Evolutionary conservation across 805 yeast genomes (phyloP).

Genomic region (Suhomyces prunicola): DNA sequence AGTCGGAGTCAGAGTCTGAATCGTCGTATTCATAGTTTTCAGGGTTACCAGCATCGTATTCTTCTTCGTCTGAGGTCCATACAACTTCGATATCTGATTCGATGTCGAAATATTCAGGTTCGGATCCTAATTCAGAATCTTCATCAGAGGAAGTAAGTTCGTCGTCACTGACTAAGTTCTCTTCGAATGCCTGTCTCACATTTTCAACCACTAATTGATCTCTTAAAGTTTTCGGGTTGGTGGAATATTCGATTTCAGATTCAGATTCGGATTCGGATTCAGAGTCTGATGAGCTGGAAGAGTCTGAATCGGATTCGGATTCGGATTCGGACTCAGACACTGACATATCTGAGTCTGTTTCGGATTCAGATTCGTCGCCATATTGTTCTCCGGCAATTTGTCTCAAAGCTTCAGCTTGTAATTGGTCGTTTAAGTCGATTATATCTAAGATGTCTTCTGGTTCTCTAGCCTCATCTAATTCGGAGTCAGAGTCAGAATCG

Average conservation of each 20-base stretch:
- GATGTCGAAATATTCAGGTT: constrained; percentile 26
- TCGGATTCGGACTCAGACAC: constrained; percentile 16
- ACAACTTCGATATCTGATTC: constrained; percentile 25
- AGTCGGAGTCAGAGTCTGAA: constrained; percentile 19
- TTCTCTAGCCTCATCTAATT: constrained; percentile 17
- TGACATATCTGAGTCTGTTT: constrained; percentile 12
- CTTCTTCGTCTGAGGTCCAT: constrained; percentile 20
- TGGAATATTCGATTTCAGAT: constrained; percentile 24
- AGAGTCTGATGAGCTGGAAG: constrained; percentile 12
- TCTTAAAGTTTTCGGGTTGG: constrained; percentile 25
- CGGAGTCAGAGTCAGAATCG: constrained; percentile 10
- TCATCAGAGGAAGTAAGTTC: constrained; percentile 19
- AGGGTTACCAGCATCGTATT: constrained; percentile 20
- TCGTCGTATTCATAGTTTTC: constrained; percentile 20
- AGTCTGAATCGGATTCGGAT: constrained; percentile 7
- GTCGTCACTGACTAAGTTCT: constrained; percentile 30
- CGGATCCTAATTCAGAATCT: constrained; percentile 17
- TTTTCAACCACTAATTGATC: constrained; percentile 36
- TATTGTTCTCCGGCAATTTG: constrained; percentile 28
- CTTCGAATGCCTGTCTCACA: constrained; percentile 35
- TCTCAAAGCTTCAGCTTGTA: constrained; percentile 33
- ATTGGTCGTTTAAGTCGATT: constrained; percentile 38
- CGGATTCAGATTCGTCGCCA: constrained; percentile 22
- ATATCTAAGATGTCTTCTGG: constrained; percentile 32
- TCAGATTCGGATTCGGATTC: constrained; percentile 11